These are phyloP conservation scores for Suillus lakei DNA, from an alignment of 768 basidiomycete species.

Conservation along the genomic window DNA sequence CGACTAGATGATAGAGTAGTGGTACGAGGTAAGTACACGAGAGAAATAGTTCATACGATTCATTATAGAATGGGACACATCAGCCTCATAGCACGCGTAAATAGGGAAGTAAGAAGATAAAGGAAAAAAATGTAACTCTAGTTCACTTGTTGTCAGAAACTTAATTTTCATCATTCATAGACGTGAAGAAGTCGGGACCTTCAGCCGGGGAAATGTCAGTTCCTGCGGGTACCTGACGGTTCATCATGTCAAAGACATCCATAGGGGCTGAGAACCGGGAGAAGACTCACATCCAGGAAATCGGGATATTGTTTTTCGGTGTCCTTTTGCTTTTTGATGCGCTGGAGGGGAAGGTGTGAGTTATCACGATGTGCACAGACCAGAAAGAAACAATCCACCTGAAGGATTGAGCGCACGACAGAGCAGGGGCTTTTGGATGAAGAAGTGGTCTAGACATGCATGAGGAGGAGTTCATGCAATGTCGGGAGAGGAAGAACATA, in stretches of 20 bases:
- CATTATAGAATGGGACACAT: background rate
- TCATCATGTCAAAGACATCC: background rate
- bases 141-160: background rate
- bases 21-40: too few species aligned
- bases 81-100: background rate
- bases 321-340: background rate
- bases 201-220: background rate
- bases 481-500: background rate
- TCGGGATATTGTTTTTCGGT: background rate
- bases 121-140: background rate
- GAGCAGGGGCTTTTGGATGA: background rate
- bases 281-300: background rate
- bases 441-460: background rate
- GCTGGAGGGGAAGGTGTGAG: background rate
- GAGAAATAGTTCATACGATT: too few species aligned
- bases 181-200: background rate
- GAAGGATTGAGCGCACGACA: background rate
- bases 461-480: background rate
- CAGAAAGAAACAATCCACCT: background rate
- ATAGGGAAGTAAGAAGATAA: background rate
- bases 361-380: background rate
- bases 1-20: too few species aligned
- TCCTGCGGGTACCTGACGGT: background rate
- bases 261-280: background rate
- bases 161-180: fast-evolving